These are phyloP conservation scores for Jatropha multifida DNA, from an alignment of 441 rosid genomes.

Conservation along the genomic window DNA sequence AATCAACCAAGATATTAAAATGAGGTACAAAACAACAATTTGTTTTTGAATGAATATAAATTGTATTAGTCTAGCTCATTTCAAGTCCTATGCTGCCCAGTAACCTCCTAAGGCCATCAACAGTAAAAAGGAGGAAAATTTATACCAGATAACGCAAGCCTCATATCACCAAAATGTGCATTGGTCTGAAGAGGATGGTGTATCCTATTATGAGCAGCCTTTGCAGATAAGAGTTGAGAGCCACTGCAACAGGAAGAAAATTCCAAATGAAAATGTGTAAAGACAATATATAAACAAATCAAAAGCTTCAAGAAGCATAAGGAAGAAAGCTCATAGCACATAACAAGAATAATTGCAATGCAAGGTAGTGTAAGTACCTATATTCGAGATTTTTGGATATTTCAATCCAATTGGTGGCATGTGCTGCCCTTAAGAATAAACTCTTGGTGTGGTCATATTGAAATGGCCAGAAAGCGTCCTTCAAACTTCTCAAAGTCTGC, in stretches of 20 bases:
- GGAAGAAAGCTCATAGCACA: background rate
- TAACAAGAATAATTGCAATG: background rate
- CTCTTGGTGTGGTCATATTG: slow-evolving; percentile 45
- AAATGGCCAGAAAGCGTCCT: slow-evolving; percentile 73
- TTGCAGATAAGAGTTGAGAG: slow-evolving; percentile 54
- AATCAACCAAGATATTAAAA: background rate
- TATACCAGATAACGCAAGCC: slow-evolving; percentile 62
- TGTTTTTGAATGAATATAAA: background rate
- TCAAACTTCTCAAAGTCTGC: slow-evolving; percentile 57
- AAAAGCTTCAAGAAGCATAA: background rate
- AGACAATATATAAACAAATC: background rate
- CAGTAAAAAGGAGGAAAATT: background rate
- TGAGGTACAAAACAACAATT: background rate
- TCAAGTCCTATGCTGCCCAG: background rate
- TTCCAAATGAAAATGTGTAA: background rate
- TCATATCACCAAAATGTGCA: slow-evolving; percentile 60
- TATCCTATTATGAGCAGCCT: slow-evolving; percentile 58
- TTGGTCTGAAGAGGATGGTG: slow-evolving; percentile 58
- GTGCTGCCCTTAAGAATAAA: slow-evolving; percentile 62
- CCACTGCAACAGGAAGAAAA: slow-evolving; percentile 34
- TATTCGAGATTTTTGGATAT: slow-evolving; percentile 35
- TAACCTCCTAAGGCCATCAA: background rate
- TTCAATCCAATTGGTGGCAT: slow-evolving; percentile 49
- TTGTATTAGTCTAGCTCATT: background rate
- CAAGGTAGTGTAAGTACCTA: slow-evolving; percentile 33